Conservation (phyloP, 192 early-diverging fungal species). For the Rhizophagus prolifer region DNA sequence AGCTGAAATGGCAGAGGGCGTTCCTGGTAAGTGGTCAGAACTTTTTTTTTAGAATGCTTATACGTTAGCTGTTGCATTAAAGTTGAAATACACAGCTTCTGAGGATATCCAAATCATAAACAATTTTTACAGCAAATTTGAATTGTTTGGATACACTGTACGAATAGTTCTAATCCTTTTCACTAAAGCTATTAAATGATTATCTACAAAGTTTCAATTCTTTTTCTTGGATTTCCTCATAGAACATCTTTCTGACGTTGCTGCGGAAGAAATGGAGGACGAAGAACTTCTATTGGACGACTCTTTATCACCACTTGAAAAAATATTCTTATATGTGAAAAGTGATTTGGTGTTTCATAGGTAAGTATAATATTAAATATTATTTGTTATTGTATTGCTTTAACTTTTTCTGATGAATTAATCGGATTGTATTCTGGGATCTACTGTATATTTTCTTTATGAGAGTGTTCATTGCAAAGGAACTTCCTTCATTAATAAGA, state of each 20-base stretch:
- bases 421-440: not conserved
- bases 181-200: not conserved
- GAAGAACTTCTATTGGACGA: constrained; percentile 34
- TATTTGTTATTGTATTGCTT: not conserved
- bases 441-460: constrained; percentile 22
- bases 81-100: not conserved
- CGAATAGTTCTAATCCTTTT: too few relatives aligned
- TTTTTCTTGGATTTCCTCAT: constrained; percentile 19
- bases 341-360: constrained; percentile 39
- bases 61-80: not conserved
- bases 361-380: constrained; percentile 24
- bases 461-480: constrained; percentile 44
- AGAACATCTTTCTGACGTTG: constrained; percentile 11
- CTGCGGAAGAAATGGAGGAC: constrained; percentile 35
- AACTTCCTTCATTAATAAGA: constrained; percentile 38
- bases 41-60: not conserved
- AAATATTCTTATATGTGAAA: constrained; percentile 37
- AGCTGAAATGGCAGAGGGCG: constrained; percentile 13
- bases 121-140: too few relatives aligned
- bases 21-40: constrained; percentile 9
- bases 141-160: too few relatives aligned
- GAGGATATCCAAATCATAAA: not conserved
- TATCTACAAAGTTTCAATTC: not conserved
- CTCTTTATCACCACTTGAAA: constrained; percentile 38
- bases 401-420: not conserved